These are phyloP conservation scores for Tylopilus sp. DNA, from an alignment of 768 basidiomycete species.

Conservation along the genomic window DNA sequence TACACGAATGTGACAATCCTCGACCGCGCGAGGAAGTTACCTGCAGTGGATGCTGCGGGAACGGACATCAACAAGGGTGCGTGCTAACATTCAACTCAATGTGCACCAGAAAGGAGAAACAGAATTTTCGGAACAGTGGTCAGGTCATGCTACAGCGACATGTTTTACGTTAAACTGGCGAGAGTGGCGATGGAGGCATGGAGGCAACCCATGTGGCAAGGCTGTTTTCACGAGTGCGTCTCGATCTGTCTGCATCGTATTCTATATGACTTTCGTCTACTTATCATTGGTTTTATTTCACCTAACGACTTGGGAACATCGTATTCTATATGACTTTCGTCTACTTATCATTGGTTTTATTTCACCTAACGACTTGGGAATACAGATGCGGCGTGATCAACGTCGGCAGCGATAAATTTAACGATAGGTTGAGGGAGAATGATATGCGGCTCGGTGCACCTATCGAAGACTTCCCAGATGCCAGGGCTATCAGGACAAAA, in stretches of 20 bases:
- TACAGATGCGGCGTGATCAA: conserved; percentile 28
- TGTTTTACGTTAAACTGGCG: conserved; percentile 66
- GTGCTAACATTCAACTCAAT: neutral
- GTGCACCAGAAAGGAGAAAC: neutral
- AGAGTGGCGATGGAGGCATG: conserved; percentile 74
- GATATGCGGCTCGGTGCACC: conserved; percentile 56
- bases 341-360: neutral
- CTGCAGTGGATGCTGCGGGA: conserved; percentile 80
- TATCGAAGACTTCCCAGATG: conserved; percentile 32
- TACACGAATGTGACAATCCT: conserved; percentile 71
- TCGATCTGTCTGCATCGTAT: neutral
- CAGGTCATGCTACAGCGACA: conserved; percentile 67
- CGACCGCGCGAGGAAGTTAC: conserved; percentile 65
- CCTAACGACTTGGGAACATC: neutral
- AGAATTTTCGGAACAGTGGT: conserved; percentile 49
- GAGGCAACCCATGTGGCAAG: conserved; percentile 69
- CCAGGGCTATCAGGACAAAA: conserved; percentile 13
- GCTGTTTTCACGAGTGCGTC: conserved; percentile 79
- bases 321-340: neutral
- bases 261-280: neutral
- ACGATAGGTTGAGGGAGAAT: conserved; percentile 56
- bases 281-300: neutral
- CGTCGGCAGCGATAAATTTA: conserved; percentile 37
- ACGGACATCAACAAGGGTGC: conserved; percentile 46
- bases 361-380: neutral